These are phyloP conservation scores for Eucalyptus pumila DNA, from an alignment of 345 rosid species.

Conservation along the genomic window DNA sequence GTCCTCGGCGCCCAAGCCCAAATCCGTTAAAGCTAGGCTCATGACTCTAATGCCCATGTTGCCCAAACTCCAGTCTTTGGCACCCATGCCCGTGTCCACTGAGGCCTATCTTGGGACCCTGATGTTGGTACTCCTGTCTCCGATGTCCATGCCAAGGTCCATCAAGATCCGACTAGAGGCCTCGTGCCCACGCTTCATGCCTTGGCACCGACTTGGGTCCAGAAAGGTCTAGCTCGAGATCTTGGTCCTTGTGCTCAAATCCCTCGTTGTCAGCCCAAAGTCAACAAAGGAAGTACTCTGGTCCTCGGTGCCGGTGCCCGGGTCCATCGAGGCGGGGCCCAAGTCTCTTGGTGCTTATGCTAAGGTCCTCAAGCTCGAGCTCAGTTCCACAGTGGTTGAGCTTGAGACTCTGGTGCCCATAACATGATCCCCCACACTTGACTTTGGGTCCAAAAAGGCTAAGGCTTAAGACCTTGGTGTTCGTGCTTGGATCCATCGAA, in stretches of 20 bases:
- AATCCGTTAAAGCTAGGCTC: no score
- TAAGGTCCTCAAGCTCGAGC: no score
- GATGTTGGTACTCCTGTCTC: neutral
- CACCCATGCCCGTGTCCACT: neutral
- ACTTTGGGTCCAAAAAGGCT: no score
- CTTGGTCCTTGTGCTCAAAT: neutral
- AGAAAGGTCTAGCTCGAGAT: neutral
- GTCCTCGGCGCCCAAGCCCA: neutral
- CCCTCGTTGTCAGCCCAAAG: accelerated
- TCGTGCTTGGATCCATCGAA: accelerated
- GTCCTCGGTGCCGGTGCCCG: accelerated
- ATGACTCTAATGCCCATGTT: no score
- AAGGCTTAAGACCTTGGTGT: no score
- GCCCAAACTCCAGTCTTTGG: no score
- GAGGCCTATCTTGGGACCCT: neutral
- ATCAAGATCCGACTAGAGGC: neutral
- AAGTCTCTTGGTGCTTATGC: accelerated
- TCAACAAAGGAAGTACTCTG: neutral
- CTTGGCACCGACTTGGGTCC: accelerated
- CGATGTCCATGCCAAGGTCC: accelerated
- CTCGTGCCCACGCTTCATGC: neutral
- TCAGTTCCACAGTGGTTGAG: accelerated
- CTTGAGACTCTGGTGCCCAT: no score
- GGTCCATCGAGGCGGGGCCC: accelerated
- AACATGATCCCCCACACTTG: no score